phyloP scores from a whole-genome alignment of 495 filamentous ascomycete genomes.

The Choiromyces venosus region DNA sequence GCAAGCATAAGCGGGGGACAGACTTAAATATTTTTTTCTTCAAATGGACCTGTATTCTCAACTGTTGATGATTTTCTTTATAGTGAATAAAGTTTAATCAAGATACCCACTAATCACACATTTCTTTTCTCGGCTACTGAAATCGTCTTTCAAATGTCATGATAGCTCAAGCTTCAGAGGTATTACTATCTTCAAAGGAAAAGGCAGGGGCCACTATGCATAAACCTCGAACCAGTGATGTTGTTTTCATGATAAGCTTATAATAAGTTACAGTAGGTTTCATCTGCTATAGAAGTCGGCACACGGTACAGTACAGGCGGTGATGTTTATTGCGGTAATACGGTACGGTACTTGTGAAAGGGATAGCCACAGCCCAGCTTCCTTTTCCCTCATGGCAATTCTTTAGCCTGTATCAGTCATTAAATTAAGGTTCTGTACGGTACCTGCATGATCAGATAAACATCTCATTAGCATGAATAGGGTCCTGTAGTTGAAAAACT shows the following conservation, averaged over 20 bases:
- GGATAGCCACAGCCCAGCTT: background rate
- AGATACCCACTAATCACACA: background rate
- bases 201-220: background rate
- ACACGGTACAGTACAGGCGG: too few relatives aligned
- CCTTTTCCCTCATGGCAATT: background rate
- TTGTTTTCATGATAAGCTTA: background rate
- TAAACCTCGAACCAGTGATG: background rate
- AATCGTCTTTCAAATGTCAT: background rate
- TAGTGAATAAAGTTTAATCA: background rate
- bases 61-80: background rate
- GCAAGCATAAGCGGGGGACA: background rate
- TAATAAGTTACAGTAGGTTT: too few relatives aligned
- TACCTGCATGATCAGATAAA: background rate
- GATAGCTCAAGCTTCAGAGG: background rate
- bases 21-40: background rate
- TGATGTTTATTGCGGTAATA: background rate
- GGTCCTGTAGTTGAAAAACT: background rate
- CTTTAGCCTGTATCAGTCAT: background rate
- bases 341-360: too few relatives aligned
- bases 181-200: background rate
- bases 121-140: background rate
- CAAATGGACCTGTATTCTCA: background rate
- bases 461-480: background rate
- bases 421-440: background rate
- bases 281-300: background rate